Conservation (phyloP, 768 basidiomycete genomes). For the Naganishia randhawae region DNA sequence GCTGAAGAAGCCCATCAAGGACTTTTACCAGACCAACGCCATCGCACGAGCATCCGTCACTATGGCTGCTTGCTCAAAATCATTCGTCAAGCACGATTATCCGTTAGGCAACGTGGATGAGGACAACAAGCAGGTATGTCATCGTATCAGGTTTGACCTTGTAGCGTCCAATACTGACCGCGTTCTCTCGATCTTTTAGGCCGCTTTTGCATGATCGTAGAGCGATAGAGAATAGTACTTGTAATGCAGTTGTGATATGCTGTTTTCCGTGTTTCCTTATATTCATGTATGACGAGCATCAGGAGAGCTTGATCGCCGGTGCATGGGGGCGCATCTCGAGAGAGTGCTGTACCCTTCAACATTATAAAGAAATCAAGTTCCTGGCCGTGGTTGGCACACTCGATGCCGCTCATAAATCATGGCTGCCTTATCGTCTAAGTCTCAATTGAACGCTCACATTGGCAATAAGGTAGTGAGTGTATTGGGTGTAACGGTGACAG, state of each 20-base stretch:
- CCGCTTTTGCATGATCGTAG: constrained; percentile 9
- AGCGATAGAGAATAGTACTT: constrained; percentile 10
- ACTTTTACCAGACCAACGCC: constrained; percentile 95
- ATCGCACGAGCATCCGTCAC: constrained; percentile 91
- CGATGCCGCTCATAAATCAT: too few relatives aligned
- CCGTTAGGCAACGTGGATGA: constrained; percentile 36
- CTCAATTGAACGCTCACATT: too few relatives aligned
- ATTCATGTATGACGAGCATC: constrained; percentile 22
- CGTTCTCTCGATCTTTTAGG: not conserved
- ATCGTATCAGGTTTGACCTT: too few relatives aligned
- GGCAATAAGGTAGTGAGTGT: too few relatives aligned
- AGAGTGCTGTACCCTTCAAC: too few relatives aligned
- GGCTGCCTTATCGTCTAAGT: too few relatives aligned
- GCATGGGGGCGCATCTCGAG: too few relatives aligned
- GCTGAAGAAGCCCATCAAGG: constrained; percentile 75
- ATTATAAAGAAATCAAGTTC: too few relatives aligned
- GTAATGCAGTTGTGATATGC: constrained; percentile 19
- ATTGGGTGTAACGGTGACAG: too few relatives aligned
- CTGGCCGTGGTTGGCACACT: too few relatives aligned
- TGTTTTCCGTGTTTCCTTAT: constrained; percentile 20
- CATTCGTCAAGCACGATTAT: constrained; percentile 64
- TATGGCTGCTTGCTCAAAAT: constrained; percentile 88
- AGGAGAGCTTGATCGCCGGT: too few relatives aligned
- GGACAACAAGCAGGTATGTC: constrained; percentile 39
- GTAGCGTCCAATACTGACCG: not conserved